Evolutionary conservation across 306 rosid genomes (phyloP).

Genomic region (Cucumis hystrix): DNA sequence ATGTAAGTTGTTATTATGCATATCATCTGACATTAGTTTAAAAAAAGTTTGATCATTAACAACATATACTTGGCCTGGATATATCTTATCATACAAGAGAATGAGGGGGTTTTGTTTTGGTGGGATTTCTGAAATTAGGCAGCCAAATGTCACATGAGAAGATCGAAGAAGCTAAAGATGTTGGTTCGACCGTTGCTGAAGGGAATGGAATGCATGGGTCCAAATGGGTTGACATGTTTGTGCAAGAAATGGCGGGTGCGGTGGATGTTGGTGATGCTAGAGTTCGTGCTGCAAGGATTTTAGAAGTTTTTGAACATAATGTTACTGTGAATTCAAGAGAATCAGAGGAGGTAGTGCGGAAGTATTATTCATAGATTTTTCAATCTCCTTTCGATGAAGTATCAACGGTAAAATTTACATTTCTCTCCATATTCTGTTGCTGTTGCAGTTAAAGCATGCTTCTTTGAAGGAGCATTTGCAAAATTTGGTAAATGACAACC

Average conservation of each 20-base stretch:
- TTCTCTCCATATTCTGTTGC: background rate
- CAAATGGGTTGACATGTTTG: conserved; percentile 32
- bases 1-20: conserved; percentile 6
- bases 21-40: background rate
- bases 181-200: background rate
- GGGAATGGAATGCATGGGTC: conserved; percentile 5
- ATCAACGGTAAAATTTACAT: background rate
- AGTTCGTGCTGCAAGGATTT: conserved; percentile 21
- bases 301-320: conserved; percentile 24
- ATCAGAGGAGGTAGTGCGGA: conserved; percentile 15
- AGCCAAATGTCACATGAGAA: conserved; percentile 14
- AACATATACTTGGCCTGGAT: background rate
- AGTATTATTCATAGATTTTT: background rate
- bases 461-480: conserved; percentile 22
- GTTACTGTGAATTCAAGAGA: conserved; percentile 11
- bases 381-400: background rate
- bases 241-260: conserved; percentile 24
- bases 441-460: conserved; percentile 15
- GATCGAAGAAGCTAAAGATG: conserved; percentile 7
- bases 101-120: background rate
- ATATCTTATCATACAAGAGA: background rate
- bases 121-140: conserved; percentile 9
- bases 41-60: background rate
- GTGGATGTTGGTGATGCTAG: conserved; percentile 18
- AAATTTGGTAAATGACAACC: conserved; percentile 27